Base-by-base conservation (phyloP, 495 filamentous ascomycete species). In the Neurospora pannonica region DNA sequence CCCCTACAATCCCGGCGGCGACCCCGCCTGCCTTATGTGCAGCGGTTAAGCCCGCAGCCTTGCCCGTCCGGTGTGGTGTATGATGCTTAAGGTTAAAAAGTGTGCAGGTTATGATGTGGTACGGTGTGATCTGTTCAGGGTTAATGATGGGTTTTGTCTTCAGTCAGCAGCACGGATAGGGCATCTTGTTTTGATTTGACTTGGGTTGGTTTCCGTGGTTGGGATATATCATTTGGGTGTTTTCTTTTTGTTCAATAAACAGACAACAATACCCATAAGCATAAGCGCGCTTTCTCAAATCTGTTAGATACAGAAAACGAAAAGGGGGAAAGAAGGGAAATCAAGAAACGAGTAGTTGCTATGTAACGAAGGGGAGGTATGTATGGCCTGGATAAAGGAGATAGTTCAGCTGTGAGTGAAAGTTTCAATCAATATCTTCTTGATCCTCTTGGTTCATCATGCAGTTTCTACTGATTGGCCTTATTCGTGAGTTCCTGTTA, bases 21-120 rank as follows among this genome's bases (percentile, higher is more conserved):
- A 4, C 2, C 2, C 34, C 34, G 34, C 2, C 34, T 34, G 34
- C 34, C 2, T 4, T 34, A 97, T 97, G 94, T 97, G 94, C 89
- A 94, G 92, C 84, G 93, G 93, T 79, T 93, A 80, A 79, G 0
- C 54, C 28, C 6, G 6, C 15, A 34, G 28, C 21, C 48, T 60
- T 1, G 48, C 21, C 2, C 0, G 0, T 17, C 13, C 15, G 54
- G 54, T 19, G 28, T 34, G 28, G 13, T 34, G 54, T 67, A 67
- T 67, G 54, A 67, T 1, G 54, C 7, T 67, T 19, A 19, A 3
- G 48, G 5, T 31, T 3, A 7, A 60, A 67, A 62, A 34, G 7
- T 67, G 31, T 36, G 54, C 28, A 67, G 54, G 54, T 67, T 67
- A 67, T 62, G 54, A 67, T 0, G 28, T 34, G 28, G 13, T 34